These are phyloP conservation scores for Ehretia macrophylla DNA, from an alignment of 257 asterid genomes.

Conservation along the genomic window DNA sequence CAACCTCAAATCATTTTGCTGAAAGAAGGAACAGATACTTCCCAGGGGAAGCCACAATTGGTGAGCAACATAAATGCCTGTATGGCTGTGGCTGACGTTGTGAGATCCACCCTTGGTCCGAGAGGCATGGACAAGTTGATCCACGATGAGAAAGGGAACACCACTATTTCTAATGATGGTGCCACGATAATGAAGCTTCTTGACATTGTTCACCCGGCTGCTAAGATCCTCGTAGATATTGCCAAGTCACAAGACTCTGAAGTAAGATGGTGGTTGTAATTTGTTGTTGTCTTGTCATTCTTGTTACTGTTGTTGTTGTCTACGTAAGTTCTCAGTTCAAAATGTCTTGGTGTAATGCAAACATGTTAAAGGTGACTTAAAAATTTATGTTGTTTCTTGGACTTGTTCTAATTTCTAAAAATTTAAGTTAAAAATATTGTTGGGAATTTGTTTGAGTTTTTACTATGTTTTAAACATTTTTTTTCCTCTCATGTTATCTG, in stretches of 20 bases:
- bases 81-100: slow-evolving; percentile 85
- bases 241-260: slow-evolving; percentile 99
- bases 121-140: slow-evolving; percentile 99
- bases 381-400: no score
- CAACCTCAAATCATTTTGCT: slow-evolving; percentile 98
- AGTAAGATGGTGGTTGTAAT: slow-evolving; percentile 30
- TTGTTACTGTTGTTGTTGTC: not conserved
- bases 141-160: slow-evolving; percentile 97
- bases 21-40: slow-evolving; percentile 97
- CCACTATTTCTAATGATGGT: slow-evolving; percentile 97
- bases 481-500: no score
- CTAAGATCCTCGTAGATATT: slow-evolving; percentile 93
- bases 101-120: slow-evolving; percentile 90
- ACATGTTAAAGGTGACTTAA: no score
- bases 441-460: no score
- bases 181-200: slow-evolving; percentile 99
- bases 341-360: not conserved
- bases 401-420: no score
- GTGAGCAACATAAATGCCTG: slow-evolving; percentile 96
- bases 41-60: slow-evolving; percentile 95
- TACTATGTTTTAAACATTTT: no score
- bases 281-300: not conserved
- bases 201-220: slow-evolving; percentile 96
- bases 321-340: no score
- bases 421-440: no score